These are phyloP conservation scores for Candida vartiovaarae DNA, from an alignment of 805 yeast genomes.

Conservation along the genomic window DNA sequence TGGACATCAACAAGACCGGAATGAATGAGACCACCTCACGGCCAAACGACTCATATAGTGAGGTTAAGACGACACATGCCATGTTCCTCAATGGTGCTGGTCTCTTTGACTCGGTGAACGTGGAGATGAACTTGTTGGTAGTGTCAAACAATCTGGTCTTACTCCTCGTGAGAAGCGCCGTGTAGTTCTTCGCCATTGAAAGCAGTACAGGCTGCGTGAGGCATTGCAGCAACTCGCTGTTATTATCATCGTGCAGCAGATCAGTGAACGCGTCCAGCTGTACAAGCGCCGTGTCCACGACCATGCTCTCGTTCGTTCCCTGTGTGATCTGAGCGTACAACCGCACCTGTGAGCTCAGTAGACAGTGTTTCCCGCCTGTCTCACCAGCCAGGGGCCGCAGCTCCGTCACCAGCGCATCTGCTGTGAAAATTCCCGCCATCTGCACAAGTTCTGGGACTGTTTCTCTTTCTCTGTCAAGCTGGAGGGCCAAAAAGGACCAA, in stretches of 20 bases:
- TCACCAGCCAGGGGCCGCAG: neutral
- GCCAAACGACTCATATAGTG: conserved; percentile 27
- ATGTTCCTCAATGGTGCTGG: conserved; percentile 23
- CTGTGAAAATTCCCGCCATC: neutral
- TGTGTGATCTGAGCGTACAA: conserved; percentile 4
- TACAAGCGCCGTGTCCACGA: neutral
- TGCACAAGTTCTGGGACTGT: too few species aligned
- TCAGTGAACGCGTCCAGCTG: conserved; percentile 16
- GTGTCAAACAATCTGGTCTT: conserved; percentile 23
- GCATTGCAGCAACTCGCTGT: conserved; percentile 7
- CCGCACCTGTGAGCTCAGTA: conserved; percentile 8
- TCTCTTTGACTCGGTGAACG: conserved; percentile 22
- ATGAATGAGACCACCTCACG: conserved; percentile 27
- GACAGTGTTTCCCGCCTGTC: neutral
- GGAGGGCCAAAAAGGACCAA: too few species aligned
- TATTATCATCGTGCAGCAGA: conserved; percentile 18
- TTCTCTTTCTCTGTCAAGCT: too few species aligned
- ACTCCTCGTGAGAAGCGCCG: conserved; percentile 12
- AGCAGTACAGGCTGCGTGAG: conserved; percentile 15
- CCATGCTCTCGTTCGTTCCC: neutral
- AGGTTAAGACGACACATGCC: conserved; percentile 23
- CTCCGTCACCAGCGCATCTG: neutral
- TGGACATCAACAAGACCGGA: conserved; percentile 24
- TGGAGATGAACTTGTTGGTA: conserved; percentile 23
- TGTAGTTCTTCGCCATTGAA: conserved; percentile 20